These are phyloP conservation scores for Eimeria necatrix DNA, from an alignment of 169 alveolate genomes.

Conservation along the genomic window DNA sequence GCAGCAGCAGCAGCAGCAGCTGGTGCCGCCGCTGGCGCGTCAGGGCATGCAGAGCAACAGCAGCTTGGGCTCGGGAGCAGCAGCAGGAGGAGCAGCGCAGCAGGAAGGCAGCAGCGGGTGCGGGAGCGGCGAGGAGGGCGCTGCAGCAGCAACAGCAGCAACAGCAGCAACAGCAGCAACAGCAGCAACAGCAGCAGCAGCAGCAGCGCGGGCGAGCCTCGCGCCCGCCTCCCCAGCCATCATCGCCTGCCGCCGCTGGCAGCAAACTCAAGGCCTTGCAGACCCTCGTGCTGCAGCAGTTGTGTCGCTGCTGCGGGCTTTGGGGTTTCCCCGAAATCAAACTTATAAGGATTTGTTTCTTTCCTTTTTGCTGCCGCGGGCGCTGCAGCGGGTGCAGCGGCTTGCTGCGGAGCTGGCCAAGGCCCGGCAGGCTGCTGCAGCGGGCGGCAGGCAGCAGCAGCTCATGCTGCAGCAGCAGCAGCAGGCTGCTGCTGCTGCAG, in stretches of 20 bases:
- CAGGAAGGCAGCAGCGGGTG: conserved; percentile 11
- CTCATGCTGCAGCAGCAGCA: background rate
- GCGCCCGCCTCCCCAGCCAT: conserved; percentile 65
- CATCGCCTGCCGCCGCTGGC: conserved; percentile 62
- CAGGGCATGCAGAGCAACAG: background rate
- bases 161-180: background rate
- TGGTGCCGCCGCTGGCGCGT: too few species aligned
- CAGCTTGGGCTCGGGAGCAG: background rate
- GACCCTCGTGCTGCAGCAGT: conserved; percentile 66
- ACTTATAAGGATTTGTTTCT: conserved; percentile 47
- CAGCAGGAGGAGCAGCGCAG: background rate
- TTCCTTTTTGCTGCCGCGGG: conserved; percentile 15
- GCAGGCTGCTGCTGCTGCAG: background rate
- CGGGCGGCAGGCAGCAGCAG: conserved; percentile 3
- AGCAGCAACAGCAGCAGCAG: conserved; percentile 23
- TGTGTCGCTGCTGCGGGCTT: conserved; percentile 70
- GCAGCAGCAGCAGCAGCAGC: conserved; percentile 34
- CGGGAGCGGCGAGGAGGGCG: background rate
- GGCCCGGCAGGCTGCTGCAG: background rate
- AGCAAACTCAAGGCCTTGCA: conserved; percentile 56
- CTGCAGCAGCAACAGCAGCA: background rate
- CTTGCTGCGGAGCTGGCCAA: conserved; percentile 28
- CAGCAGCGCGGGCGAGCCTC: conserved; percentile 17
- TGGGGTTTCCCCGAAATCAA: conserved; percentile 39
- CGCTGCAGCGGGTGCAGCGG: conserved; percentile 27